Conservation (phyloP, 371 early-diverging fungal species). For the Actinomortierella wolfii region DNA sequence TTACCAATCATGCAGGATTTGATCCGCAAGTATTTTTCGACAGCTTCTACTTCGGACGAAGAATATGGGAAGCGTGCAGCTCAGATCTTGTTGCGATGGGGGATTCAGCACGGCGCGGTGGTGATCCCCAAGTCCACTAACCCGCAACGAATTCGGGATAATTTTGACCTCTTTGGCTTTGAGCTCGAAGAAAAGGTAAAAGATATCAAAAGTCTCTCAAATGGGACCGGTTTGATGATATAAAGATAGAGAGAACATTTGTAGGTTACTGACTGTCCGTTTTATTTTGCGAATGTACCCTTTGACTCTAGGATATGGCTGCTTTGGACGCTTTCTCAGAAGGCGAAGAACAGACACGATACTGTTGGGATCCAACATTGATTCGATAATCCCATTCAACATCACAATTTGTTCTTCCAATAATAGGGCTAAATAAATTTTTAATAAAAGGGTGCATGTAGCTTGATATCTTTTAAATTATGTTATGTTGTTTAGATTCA, state of each 20-base stretch:
- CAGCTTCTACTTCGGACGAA: neutral
- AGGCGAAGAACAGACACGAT: constrained; percentile 48
- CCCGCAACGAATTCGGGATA: constrained; percentile 56
- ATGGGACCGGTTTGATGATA: neutral
- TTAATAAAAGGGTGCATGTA: too few relatives aligned
- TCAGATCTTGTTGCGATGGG: constrained; percentile 82
- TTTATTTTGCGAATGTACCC: too few relatives aligned
- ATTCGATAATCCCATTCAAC: constrained; percentile 45
- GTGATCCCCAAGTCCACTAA: constrained; percentile 74
- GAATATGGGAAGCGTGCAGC: constrained; percentile 53
- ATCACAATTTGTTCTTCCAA: too few relatives aligned
- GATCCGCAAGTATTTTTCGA: constrained; percentile 39
- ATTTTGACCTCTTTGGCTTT: constrained; percentile 53
- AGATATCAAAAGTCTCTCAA: neutral
- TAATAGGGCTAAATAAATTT: too few relatives aligned
- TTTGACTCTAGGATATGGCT: constrained; percentile 69
- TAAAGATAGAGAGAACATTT: neutral
- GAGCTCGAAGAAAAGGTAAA: constrained; percentile 54
- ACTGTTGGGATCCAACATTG: constrained; percentile 76
- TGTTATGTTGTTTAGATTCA: neutral
- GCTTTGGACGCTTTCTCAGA: constrained; percentile 53
- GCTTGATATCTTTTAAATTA: constrained; percentile 2
- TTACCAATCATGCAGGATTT: constrained; percentile 37
- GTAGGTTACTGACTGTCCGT: neutral
- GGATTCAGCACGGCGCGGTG: constrained; percentile 62